Conservation (phyloP, 176 grass and related monocot species). For the Cymbopogon citratus region DNA sequence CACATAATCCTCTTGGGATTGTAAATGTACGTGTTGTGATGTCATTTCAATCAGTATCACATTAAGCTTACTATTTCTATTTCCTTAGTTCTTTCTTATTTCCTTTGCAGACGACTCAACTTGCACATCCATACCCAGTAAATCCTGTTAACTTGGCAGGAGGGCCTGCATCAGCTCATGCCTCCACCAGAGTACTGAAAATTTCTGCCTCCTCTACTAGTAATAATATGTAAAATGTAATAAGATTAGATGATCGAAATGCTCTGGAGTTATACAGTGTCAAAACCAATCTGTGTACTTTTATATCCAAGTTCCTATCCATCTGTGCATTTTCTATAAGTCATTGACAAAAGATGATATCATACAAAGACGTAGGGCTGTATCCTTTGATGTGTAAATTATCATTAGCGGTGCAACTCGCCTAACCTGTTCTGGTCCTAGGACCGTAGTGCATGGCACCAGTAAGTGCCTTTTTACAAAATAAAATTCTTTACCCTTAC, state of each 20-base stretch:
- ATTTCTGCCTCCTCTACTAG: background rate
- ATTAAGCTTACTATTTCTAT: background rate
- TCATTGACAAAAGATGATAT: background rate
- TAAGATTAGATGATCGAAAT: background rate
- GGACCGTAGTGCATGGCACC: no score
- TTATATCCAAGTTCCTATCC: background rate
- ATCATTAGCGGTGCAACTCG: no score
- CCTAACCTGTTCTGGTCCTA: no score
- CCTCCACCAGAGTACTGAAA: constrained; percentile 40
- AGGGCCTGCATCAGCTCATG: constrained; percentile 30
- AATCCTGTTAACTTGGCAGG: constrained; percentile 38
- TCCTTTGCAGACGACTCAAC: constrained; percentile 25
- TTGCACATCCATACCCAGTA: constrained; percentile 14
- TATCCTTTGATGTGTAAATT: no score
- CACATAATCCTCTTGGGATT: constrained; percentile 27
- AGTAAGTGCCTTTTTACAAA: no score
- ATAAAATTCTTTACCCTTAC: no score
- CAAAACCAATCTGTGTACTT: background rate
- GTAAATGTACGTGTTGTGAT: constrained; percentile 29
- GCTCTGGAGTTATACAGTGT: no score
- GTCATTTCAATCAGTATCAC: background rate
- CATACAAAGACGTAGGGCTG: no score
- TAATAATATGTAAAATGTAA: background rate
- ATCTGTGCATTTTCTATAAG: background rate
- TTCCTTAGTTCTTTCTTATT: background rate